phyloP scores from a whole-genome alignment of 78 protist genomes.

The Dictyostelium capitatum region DNA sequence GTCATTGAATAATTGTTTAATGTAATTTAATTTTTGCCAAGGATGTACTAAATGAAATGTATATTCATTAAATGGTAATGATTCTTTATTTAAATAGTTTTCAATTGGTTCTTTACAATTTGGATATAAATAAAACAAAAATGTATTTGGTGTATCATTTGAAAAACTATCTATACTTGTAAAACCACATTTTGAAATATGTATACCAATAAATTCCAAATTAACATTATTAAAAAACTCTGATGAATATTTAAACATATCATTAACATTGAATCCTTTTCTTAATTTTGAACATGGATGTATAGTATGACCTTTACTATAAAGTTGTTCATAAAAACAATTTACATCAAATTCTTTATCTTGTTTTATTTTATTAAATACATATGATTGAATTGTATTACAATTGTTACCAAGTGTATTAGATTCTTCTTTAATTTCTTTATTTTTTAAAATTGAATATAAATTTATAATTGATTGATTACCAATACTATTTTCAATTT shows the following conservation, averaged over 20 bases:
- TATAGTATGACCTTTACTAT: neutral
- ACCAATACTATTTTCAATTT: neutral
- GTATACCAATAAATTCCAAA: neutral
- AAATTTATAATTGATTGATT: neutral
- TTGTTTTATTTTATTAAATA: too few species aligned
- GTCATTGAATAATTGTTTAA: neutral
- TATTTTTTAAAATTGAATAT: neutral
- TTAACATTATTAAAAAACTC: neutral
- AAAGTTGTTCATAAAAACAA: constrained; percentile 1
- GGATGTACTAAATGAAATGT: neutral
- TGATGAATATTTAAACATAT: neutral
- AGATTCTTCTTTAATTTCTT: too few species aligned
- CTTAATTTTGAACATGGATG: neutral
- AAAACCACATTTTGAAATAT: too few species aligned
- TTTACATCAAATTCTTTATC: neutral
- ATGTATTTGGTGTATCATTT: too few species aligned
- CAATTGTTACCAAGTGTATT: too few species aligned
- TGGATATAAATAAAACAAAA: neutral
- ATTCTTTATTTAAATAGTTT: neutral
- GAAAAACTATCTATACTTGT: too few species aligned
- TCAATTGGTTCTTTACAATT: neutral
- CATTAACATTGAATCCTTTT: neutral
- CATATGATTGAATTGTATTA: too few species aligned
- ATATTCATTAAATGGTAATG: constrained; percentile 4
- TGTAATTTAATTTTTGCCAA: neutral